Evolutionary conservation across 1,284 basidiomycete genomes (phyloP).

Genomic region (Papiliotrema fonsecae): DNA sequence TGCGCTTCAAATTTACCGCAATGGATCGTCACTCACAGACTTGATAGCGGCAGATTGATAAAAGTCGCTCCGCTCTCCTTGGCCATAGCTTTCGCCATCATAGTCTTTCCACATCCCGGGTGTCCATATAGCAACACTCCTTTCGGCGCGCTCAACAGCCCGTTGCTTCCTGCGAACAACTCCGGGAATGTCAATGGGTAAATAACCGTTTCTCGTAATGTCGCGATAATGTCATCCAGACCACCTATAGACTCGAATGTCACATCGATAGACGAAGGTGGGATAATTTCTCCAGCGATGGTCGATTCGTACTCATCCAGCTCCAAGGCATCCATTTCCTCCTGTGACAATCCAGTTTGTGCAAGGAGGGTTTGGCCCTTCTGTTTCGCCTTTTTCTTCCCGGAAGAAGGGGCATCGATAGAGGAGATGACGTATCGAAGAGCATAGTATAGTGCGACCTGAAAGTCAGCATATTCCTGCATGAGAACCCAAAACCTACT

Average conservation of each 20-base stretch:
- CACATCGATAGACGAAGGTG: slow-evolving; percentile 51
- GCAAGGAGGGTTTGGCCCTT: slow-evolving; percentile 42
- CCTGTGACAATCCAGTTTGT: slow-evolving; percentile 37
- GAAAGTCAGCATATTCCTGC: not conserved
- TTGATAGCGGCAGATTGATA: slow-evolving; percentile 72
- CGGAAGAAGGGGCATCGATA: slow-evolving; percentile 30
- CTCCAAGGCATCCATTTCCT: slow-evolving; percentile 50
- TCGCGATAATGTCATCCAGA: slow-evolving; percentile 84
- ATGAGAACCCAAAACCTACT: slow-evolving; percentile 48
- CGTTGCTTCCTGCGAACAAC: slow-evolving; percentile 72
- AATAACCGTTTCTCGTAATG: slow-evolving; percentile 91
- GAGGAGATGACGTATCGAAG: slow-evolving; percentile 45
- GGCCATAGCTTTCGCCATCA: slow-evolving; percentile 91
- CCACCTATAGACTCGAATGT: slow-evolving; percentile 68
- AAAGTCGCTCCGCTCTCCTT: slow-evolving; percentile 97
- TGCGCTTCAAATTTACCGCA: slow-evolving; percentile 49
- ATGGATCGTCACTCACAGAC: slow-evolving; percentile 54
- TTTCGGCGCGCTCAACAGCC: slow-evolving; percentile 55
- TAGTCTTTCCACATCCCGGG: slow-evolving; percentile 90
- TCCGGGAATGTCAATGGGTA: slow-evolving; percentile 90
- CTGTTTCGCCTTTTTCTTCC: slow-evolving; percentile 38
- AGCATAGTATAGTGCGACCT: slow-evolving; percentile 45
- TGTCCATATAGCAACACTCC: slow-evolving; percentile 81
- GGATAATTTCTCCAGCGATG: slow-evolving; percentile 53
- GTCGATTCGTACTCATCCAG: slow-evolving; percentile 55